Conservation (phyloP, 2,329 filamentous ascomycete species). For the Didymella segeticola region DNA sequence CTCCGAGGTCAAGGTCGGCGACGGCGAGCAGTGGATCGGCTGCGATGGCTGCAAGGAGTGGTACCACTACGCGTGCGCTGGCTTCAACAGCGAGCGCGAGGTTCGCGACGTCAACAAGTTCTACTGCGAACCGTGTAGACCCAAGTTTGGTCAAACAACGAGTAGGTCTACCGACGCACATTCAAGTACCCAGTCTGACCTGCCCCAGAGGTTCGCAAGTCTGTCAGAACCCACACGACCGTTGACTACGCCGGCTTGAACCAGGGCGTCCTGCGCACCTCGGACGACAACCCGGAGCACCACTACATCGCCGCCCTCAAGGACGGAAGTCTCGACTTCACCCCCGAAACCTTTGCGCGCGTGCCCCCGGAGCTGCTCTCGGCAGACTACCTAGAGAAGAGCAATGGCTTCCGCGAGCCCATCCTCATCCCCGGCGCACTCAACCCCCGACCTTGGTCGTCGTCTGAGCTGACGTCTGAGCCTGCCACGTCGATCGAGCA, state of each 20-base stretch:
- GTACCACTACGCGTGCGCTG: conserved; percentile 72
- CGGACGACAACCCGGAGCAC: conserved; percentile 69
- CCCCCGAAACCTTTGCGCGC: conserved; percentile 67
- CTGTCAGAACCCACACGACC: conserved; percentile 67
- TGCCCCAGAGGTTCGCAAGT: conserved; percentile 65
- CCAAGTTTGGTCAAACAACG: conserved; percentile 67
- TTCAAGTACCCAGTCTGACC: conserved; percentile 37
- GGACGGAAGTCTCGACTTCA: conserved; percentile 66
- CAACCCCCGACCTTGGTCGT: conserved; percentile 59
- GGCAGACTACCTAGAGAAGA: conserved; percentile 67
- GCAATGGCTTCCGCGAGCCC: conserved; percentile 69
- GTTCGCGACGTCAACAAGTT: conserved; percentile 72
- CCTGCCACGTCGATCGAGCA: conserved; percentile 33
- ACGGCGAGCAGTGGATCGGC: conserved; percentile 69
- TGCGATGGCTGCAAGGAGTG: conserved; percentile 73
- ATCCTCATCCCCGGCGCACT: conserved; percentile 68
- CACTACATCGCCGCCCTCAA: conserved; percentile 73
- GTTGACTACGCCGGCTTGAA: conserved; percentile 74
- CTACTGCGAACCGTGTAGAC: conserved; percentile 67
- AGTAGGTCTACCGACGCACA: conserved; percentile 49
- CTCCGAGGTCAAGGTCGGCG: conserved; percentile 59
- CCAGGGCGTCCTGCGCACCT: conserved; percentile 69
- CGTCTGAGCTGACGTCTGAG: neutral
- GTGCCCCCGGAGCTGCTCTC: conserved; percentile 69
- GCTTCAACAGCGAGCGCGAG: conserved; percentile 69